A percentile compares a stretch with the other conserved stretches of the same genome.
phyloP scores from a whole-genome alignment of 2,329 filamentous ascomycete genomes.

The Metarhizium rileyi region DNA sequence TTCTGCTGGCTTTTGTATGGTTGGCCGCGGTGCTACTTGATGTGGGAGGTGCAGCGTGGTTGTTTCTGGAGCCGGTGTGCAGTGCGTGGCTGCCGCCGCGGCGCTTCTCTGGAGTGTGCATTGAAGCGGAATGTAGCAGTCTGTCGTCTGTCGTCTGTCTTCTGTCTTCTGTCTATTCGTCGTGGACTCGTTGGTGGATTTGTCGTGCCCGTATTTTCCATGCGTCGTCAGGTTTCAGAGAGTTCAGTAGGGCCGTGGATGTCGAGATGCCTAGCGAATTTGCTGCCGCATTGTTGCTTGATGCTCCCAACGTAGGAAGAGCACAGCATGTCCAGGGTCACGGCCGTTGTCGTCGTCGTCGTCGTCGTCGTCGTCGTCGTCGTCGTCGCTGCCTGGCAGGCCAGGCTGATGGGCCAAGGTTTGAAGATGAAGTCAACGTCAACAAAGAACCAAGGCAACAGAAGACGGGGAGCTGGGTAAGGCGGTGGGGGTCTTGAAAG shows the following conservation, averaged over 20 bases:
- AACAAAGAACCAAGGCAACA: too few species aligned
- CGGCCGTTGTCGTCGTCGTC: too few species aligned
- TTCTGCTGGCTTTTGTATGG: slow-evolving; percentile 10
- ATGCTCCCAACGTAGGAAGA: background rate
- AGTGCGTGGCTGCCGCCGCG: slow-evolving; percentile 22
- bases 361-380: too few species aligned
- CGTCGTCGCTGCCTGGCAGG: too few species aligned
- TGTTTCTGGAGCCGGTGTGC: slow-evolving; percentile 12
- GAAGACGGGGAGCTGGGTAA: too few species aligned
- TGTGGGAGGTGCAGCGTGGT: slow-evolving; percentile 11
- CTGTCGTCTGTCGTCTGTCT: background rate
- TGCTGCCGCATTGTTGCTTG: slow-evolving; percentile 1
- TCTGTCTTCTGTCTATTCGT: background rate
- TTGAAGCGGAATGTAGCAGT: background rate
- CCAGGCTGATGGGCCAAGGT: too few species aligned
- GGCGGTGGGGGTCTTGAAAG: too few species aligned
- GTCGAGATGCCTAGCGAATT: background rate
- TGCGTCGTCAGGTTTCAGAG: background rate
- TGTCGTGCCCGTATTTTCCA: background rate
- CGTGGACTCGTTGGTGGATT: background rate
- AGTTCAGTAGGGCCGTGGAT: background rate
- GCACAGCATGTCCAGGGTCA: background rate
- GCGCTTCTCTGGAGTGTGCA: slow-evolving; percentile 32
- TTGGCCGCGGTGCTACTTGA: slow-evolving; percentile 13
- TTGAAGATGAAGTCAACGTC: too few species aligned